Percentiles rank a stretch among this genome's conserved stretches.
phyloP scores from a whole-genome alignment of 495 filamentous ascomycete genomes.

The Terfezia claveryi region DNA sequence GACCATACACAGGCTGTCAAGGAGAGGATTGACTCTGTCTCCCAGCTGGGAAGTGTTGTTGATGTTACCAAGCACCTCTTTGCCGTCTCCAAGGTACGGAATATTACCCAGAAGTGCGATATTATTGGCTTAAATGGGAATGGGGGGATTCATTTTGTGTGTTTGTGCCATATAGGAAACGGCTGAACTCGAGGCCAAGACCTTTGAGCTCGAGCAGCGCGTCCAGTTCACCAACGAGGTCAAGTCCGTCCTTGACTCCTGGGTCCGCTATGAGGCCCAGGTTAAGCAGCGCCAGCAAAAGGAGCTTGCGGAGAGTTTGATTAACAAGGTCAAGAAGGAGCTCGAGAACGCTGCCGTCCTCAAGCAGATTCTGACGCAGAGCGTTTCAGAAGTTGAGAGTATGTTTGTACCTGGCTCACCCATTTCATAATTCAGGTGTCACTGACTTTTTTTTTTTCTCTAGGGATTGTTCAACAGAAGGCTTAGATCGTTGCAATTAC shows the following conservation, averaged over 20 bases:
- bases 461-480: neutral
- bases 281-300: conserved; percentile 95
- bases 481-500: neutral
- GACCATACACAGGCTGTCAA: conserved; percentile 92
- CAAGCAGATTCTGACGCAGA: conserved; percentile 89
- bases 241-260: conserved; percentile 86
- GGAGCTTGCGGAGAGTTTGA: conserved; percentile 79
- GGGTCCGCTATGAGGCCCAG: conserved; percentile 95
- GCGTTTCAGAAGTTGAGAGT: conserved; percentile 91
- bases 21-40: conserved; percentile 73
- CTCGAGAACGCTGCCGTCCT: conserved; percentile 89
- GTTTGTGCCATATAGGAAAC: conserved; percentile 51
- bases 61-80: conserved; percentile 93
- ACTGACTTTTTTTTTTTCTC: conserved; percentile 2
- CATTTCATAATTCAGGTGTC: conserved; percentile 2
- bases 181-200: conserved; percentile 80
- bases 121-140: neutral
- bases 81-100: conserved; percentile 79
- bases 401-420: conserved; percentile 23
- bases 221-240: conserved; percentile 77
- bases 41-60: conserved; percentile 79
- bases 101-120: neutral
- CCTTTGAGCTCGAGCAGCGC: conserved; percentile 89
- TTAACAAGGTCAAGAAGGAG: conserved; percentile 94
- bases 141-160: conserved; percentile 3